phyloP scores from a whole-genome alignment of 148 eudicot genomes.

The Rhododendron griersonianum region DNA sequence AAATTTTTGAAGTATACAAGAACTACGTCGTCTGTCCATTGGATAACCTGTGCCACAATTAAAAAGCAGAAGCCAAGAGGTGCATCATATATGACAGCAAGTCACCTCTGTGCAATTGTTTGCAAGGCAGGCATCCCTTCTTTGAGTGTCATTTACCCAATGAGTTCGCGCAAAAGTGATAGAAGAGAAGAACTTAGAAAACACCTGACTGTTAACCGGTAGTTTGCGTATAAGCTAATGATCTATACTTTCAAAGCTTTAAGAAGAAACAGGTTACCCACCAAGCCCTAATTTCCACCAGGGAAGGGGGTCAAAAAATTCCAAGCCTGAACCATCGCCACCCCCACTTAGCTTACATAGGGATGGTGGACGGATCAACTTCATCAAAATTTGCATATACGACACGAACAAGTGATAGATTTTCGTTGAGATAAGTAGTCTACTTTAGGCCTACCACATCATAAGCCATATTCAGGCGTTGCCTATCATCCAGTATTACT shows the following conservation, averaged over 20 bases:
- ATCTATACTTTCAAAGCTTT: neutral
- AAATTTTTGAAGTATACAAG: neutral
- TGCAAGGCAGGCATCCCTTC: neutral
- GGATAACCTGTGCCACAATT: neutral
- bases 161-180: neutral
- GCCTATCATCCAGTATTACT: constrained; percentile 61
- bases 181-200: neutral
- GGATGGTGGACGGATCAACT: neutral
- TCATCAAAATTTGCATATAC: neutral
- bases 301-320: neutral
- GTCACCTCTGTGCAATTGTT: neutral
- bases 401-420: neutral
- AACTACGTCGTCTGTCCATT: no score
- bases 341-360: neutral
- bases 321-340: neutral
- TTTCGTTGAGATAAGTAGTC: neutral
- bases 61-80: neutral
- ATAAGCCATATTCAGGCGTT: constrained; percentile 83
- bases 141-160: neutral
- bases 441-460: constrained; percentile 62
- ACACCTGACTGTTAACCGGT: neutral
- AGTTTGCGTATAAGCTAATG: neutral
- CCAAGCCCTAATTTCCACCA: neutral
- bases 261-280: neutral
- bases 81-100: neutral